These are phyloP conservation scores for Sequoia sempervirens DNA, from an alignment of 75 land plant species.

Conservation along the genomic window DNA sequence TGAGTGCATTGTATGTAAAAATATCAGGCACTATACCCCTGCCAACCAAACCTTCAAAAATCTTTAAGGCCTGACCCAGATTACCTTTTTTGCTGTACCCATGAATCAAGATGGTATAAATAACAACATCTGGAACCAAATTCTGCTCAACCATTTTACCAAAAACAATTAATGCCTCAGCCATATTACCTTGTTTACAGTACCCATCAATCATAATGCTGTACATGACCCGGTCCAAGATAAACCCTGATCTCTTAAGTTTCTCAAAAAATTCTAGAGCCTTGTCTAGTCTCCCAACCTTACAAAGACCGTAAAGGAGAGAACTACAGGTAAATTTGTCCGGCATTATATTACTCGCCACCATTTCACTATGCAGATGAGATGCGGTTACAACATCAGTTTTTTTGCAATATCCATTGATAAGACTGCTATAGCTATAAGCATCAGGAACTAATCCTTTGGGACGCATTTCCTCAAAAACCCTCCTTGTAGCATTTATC, in stretches of 20 bases:
- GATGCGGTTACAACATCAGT: neutral
- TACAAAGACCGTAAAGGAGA: slow-evolving; percentile 20
- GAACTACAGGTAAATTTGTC: slow-evolving; percentile 9
- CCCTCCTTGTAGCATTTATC: neutral
- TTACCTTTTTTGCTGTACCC: slow-evolving; percentile 25
- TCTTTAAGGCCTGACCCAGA: slow-evolving; percentile 12
- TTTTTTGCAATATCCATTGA: slow-evolving; percentile 13
- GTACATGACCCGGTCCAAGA: slow-evolving; percentile 16
- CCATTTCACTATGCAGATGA: slow-evolving; percentile 12
- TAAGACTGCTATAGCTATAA: slow-evolving; percentile 13
- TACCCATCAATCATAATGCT: slow-evolving; percentile 25
- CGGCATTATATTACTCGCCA: slow-evolving; percentile 4
- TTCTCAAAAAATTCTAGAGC: slow-evolving; percentile 9
- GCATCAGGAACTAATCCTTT: slow-evolving; percentile 7
- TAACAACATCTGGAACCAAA: slow-evolving; percentile 24
- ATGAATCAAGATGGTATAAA: slow-evolving; percentile 31
- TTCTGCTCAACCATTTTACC: slow-evolving; percentile 24
- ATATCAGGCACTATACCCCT: slow-evolving; percentile 19
- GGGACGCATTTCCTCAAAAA: slow-evolving; percentile 5
- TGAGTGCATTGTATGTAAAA: slow-evolving; percentile 25
- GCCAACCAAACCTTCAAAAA: slow-evolving; percentile 9
- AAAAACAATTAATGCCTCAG: slow-evolving; percentile 15
- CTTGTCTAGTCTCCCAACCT: slow-evolving; percentile 6
- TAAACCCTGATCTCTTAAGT: slow-evolving; percentile 2
- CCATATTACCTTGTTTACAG: slow-evolving; percentile 19